phyloP scores from a whole-genome alignment of 1,139 yeast genomes.

The Zhuliangozyma parablackwelliae region DNA sequence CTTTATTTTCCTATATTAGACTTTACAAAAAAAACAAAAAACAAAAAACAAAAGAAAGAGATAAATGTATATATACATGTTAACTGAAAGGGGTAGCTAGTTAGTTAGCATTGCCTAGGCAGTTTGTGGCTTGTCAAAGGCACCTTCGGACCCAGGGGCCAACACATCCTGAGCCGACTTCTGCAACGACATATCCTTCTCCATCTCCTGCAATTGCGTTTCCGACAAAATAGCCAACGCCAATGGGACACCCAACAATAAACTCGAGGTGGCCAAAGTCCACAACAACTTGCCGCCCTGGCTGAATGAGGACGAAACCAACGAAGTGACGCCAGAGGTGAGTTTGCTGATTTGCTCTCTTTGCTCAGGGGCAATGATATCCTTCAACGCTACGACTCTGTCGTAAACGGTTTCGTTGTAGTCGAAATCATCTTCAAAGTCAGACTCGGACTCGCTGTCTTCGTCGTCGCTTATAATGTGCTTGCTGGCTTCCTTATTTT shows the following conservation, averaged over 20 bases:
- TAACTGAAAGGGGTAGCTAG: too few relatives aligned
- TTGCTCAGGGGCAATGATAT: constrained; percentile 85
- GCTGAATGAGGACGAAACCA: constrained; percentile 43
- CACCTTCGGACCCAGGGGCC: constrained; percentile 69
- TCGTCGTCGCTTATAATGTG: constrained; percentile 19
- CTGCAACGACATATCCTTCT: constrained; percentile 83
- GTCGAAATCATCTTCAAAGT: constrained; percentile 71
- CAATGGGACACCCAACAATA: constrained; percentile 89
- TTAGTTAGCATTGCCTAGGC: too few relatives aligned
- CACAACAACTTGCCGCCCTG: constrained; percentile 77
- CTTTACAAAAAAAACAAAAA: background rate
- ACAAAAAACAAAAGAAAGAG: too few relatives aligned
- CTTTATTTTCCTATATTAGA: background rate
- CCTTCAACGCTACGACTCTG: constrained; percentile 86
- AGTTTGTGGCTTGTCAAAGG: constrained; percentile 38
- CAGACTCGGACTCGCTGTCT: constrained; percentile 51
- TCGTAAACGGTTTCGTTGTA: constrained; percentile 80
- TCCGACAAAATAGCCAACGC: constrained; percentile 86
- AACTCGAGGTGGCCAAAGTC: constrained; percentile 78
- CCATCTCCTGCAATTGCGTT: constrained; percentile 91
- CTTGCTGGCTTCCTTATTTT: constrained; percentile 17
- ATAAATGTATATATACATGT: too few relatives aligned
- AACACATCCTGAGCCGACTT: constrained; percentile 80
- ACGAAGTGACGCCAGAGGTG: constrained; percentile 29
- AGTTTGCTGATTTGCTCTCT: constrained; percentile 48